A percentile compares a stretch with the other conserved stretches of the same genome.
Evolutionary conservation across 2,329 filamentous ascomycete genomes (phyloP).

Genomic region (Fonsecaea pugnacius): DNA sequence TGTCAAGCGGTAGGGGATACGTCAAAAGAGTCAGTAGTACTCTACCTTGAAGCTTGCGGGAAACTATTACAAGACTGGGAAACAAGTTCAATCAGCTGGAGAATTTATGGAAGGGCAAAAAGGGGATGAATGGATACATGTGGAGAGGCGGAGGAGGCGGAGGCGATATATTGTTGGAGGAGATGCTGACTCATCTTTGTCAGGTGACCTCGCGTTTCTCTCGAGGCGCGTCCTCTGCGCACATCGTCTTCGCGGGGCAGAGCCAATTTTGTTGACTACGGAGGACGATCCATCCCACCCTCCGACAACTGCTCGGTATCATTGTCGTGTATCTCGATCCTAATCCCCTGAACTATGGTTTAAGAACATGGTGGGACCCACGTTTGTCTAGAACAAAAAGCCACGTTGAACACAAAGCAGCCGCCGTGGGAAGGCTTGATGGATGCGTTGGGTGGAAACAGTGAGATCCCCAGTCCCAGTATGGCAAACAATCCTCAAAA

Average conservation of each 20-base stretch:
- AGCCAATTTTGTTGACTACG: not conserved
- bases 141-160: not conserved
- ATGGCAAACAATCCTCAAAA: too few relatives aligned
- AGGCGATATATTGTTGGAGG: too few relatives aligned
- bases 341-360: not conserved
- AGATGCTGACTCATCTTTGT: not conserved
- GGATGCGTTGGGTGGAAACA: slow-evolving; percentile 3
- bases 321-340: not conserved
- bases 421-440: not conserved
- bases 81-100: not conserved
- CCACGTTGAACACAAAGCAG: not conserved
- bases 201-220: not conserved
- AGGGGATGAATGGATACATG: not conserved
- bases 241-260: not conserved
- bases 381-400: not conserved
- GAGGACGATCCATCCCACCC: not conserved
- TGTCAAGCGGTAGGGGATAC: not conserved
- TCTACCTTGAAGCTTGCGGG: not conserved
- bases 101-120: not conserved
- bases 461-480: slow-evolving; percentile 7
- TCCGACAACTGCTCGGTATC: not conserved
- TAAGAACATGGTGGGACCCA: not conserved
- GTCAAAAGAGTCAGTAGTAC: not conserved
- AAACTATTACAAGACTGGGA: not conserved
- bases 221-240: not conserved